A percentile compares a stretch with the other conserved stretches of the same genome.
Evolutionary conservation across 345 rosid species (phyloP).

Genomic region (Arabis hirsuta): DNA sequence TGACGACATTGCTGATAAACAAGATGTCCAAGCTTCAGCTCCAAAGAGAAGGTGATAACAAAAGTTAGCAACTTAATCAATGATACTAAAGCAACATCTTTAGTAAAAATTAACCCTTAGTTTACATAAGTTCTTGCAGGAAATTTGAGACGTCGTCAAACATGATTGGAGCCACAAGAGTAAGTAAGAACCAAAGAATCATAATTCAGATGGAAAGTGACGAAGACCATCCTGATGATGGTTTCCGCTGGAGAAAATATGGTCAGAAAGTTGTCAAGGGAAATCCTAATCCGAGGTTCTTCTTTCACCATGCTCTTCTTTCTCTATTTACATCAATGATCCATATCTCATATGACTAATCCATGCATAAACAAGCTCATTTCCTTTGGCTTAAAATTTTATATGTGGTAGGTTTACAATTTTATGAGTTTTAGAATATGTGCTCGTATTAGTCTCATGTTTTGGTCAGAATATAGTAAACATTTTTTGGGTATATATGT

Average conservation of each 20-base stretch:
- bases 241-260: conserved; percentile 43
- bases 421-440: too few relatives aligned
- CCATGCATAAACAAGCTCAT: too few relatives aligned
- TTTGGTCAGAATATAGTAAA: too few relatives aligned
- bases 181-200: conserved; percentile 11
- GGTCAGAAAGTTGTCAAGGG: conserved; percentile 39
- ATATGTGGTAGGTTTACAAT: too few relatives aligned
- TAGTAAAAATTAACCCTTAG: not conserved
- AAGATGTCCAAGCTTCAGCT: not conserved
- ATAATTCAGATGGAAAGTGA: conserved; percentile 33
- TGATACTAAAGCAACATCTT: not conserved
- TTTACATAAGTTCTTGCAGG: conserved; percentile 8
- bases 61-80: conserved; percentile 8
- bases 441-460: too few relatives aligned
- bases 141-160: not conserved
- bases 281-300: conserved; percentile 43
- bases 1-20: not conserved
- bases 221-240: conserved; percentile 30
- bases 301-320: not conserved
- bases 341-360: too few relatives aligned
- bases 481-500: not conserved
- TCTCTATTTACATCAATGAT: not conserved
- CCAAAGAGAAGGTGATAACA: conserved; percentile 30
- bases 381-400: too few relatives aligned
- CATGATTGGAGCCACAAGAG: conserved; percentile 32